Conservation (phyloP, 2,329 filamentous ascomycete species). For the Diplodia mutila region DNA sequence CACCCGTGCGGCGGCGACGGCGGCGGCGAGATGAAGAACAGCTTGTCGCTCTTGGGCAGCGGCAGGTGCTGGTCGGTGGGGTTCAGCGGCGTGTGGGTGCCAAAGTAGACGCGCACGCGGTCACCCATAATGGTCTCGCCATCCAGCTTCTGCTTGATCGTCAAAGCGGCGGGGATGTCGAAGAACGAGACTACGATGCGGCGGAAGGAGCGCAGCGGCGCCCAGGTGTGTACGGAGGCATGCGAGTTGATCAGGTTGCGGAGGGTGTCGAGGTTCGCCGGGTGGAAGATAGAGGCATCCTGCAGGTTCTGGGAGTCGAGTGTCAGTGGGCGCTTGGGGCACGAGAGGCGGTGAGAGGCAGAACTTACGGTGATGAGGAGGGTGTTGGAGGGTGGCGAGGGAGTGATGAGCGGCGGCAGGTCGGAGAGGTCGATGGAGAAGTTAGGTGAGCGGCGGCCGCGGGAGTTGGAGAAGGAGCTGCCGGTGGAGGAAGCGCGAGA, state of each 20-base stretch:
- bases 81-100: slow-evolving; percentile 44
- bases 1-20: slow-evolving; percentile 67
- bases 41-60: slow-evolving; percentile 60
- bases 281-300: slow-evolving; percentile 72
- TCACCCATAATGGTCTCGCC: slow-evolving; percentile 72
- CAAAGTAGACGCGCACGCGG: slow-evolving; percentile 49
- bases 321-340: slow-evolving; percentile 28
- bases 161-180: slow-evolving; percentile 69
- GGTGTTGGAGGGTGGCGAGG: slow-evolving; percentile 80
- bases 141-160: slow-evolving; percentile 73
- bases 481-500: slow-evolving; percentile 23
- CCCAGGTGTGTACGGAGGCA: slow-evolving; percentile 76
- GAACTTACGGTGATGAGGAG: slow-evolving; percentile 70
- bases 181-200: slow-evolving; percentile 81
- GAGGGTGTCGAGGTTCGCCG: slow-evolving; percentile 74
- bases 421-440: slow-evolving; percentile 75
- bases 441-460: slow-evolving; percentile 44
- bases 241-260: slow-evolving; percentile 70
- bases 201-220: slow-evolving; percentile 79
- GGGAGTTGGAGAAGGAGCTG: slow-evolving; percentile 34
- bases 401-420: slow-evolving; percentile 69
- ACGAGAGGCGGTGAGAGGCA: slow-evolving; percentile 3
- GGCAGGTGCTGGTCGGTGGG: slow-evolving; percentile 45
- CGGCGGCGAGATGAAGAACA: slow-evolving; percentile 69
- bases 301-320: slow-evolving; percentile 61